A percentile compares a stretch with the other conserved stretches of the same genome.
Conservation (phyloP, 768 basidiomycete species). For the Austroboletus festivus region DNA sequence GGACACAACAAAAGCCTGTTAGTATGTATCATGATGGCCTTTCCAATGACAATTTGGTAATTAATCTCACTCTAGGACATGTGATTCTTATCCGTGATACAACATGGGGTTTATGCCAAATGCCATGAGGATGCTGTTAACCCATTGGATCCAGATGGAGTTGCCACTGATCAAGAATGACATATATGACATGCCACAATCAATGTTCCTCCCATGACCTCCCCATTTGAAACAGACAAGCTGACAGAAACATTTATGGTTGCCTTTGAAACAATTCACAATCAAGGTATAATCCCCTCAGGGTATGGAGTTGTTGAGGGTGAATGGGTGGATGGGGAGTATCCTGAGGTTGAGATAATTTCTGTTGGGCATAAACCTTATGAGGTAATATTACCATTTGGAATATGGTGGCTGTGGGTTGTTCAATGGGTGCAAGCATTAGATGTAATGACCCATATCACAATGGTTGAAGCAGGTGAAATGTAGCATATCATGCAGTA, state of each 20-base stretch:
- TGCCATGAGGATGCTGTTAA: neutral
- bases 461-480: neutral
- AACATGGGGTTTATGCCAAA: neutral
- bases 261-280: neutral
- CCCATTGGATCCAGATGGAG: too few species aligned
- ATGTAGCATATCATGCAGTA: constrained; percentile 8
- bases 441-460: constrained; percentile 6
- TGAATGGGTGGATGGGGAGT: neutral
- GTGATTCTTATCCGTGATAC: neutral
- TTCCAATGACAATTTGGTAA: too few species aligned
- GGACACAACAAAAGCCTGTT: neutral
- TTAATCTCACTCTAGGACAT: constrained; percentile 1
- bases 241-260: neutral
- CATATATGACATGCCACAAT: too few species aligned
- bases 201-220: too few species aligned
- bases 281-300: constrained; percentile 1
- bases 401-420: constrained; percentile 1
- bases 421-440: constrained; percentile 10
- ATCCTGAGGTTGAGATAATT: constrained; percentile 7
- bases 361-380: constrained; percentile 1
- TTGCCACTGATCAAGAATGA: too few species aligned
- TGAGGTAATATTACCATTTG: neutral
- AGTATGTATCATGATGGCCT: too few species aligned
- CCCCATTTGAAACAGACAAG: too few species aligned
- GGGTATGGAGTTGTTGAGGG: constrained; percentile 7